A percentile compares a stretch with the other conserved stretches of the same genome.
Conservation (phyloP, 768 basidiomycete species). For the Xanthoconium purpureum region DNA sequence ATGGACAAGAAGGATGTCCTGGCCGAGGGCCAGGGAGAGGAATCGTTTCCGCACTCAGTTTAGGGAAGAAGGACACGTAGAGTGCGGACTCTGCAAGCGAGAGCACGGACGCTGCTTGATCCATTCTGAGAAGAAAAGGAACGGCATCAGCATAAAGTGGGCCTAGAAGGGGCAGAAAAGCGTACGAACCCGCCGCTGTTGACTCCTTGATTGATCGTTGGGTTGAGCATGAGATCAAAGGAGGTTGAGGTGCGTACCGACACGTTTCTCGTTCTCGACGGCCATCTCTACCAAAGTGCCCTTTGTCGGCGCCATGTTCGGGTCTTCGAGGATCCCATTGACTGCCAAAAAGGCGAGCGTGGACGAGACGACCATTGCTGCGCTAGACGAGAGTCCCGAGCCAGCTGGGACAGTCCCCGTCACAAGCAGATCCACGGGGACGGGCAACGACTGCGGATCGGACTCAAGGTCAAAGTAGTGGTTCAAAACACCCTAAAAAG, state of each 20-base stretch:
- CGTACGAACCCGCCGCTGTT: constrained; percentile 70
- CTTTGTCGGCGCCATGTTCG: constrained; percentile 39
- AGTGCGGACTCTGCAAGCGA: constrained; percentile 66
- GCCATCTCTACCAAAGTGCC: constrained; percentile 75
- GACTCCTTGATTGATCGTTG: constrained; percentile 41
- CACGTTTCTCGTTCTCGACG: constrained; percentile 81
- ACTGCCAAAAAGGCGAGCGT: constrained; percentile 77
- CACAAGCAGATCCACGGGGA: constrained; percentile 70
- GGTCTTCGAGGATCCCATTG: constrained; percentile 56
- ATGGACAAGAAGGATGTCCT: constrained; percentile 19
- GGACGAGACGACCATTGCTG: constrained; percentile 88
- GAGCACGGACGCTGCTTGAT: constrained; percentile 87
- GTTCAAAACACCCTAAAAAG: constrained; percentile 56
- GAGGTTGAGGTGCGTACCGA: constrained; percentile 43
- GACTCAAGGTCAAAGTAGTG: constrained; percentile 45
- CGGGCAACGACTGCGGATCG: constrained; percentile 34
- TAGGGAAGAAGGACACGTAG: constrained; percentile 80
- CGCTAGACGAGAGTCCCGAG: constrained; percentile 82
- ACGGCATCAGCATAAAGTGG: constrained; percentile 5
- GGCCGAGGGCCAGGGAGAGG: constrained; percentile 48
- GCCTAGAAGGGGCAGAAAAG: background rate
- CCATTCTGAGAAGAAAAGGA: constrained; percentile 55
- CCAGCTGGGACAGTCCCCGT: constrained; percentile 85
- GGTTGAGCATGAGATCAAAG: background rate
- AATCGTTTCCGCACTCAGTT: constrained; percentile 61